Conservation (phyloP, 2,329 filamentous ascomycete genomes). For the Talaromyces albobiverticillius region DNA sequence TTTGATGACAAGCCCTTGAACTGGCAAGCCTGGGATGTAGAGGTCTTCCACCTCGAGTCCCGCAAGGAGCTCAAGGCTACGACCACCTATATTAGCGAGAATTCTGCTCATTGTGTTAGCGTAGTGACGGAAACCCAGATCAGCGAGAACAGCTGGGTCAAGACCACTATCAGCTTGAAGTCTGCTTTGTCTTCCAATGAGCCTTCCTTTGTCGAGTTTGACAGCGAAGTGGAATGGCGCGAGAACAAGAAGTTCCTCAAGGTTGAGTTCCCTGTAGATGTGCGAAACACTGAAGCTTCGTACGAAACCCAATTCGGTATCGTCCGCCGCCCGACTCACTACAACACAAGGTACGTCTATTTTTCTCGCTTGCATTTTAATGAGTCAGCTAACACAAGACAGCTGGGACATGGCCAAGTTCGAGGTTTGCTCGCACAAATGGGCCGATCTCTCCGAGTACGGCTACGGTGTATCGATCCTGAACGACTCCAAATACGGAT, state of each 20-base stretch:
- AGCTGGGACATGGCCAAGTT: constrained; percentile 97
- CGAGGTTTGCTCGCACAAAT: constrained; percentile 94
- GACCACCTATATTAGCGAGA: constrained; percentile 68
- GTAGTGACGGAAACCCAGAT: constrained; percentile 83
- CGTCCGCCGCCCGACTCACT: constrained; percentile 86
- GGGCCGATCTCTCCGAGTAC: constrained; percentile 83
- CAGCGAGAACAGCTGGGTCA: constrained; percentile 80
- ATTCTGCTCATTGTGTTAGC: constrained; percentile 72
- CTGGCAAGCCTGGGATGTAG: constrained; percentile 98
- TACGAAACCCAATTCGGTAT: constrained; percentile 96
- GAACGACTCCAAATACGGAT: constrained; percentile 95
- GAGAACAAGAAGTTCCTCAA: constrained; percentile 98
- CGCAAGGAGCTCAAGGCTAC: constrained; percentile 70
- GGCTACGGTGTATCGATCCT: constrained; percentile 88
- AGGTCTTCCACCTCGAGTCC: constrained; percentile 90
- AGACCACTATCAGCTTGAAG: constrained; percentile 77
- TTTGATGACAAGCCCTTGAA: constrained; percentile 97
- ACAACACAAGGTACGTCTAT: constrained; percentile 74
- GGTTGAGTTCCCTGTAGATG: constrained; percentile 93
- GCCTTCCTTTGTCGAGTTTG: constrained; percentile 71
- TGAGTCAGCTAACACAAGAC: constrained; percentile 19
- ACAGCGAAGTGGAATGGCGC: constrained; percentile 90
- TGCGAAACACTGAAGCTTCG: constrained; percentile 85
- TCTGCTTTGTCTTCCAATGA: constrained; percentile 64
- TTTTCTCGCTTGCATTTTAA: background rate